Percentiles rank a stretch among this genome's conserved stretches.
These are phyloP conservation scores for Lobosporangium transversale DNA, from an alignment of 192 early-diverging fungal species.

Conservation along the genomic window DNA sequence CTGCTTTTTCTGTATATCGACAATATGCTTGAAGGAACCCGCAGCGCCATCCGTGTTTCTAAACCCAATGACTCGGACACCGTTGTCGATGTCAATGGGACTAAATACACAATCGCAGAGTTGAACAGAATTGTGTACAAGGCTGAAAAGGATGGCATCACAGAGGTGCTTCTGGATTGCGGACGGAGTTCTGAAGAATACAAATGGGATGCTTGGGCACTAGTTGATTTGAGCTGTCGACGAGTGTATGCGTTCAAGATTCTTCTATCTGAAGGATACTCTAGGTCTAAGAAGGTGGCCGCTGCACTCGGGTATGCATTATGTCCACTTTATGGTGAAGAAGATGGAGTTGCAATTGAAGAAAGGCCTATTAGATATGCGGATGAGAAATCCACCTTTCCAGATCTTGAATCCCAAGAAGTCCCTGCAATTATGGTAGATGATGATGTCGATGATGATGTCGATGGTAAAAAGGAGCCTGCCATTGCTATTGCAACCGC, in stretches of 20 bases:
- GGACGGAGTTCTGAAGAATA: conserved; percentile 21
- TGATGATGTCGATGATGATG: conserved; percentile 45
- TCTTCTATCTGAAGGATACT: conserved; percentile 16
- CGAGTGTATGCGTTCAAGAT: conserved; percentile 60
- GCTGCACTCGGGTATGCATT: conserved; percentile 51
- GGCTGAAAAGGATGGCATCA: conserved; percentile 37
- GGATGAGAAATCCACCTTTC: conserved; percentile 29
- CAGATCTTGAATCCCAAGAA: conserved; percentile 19
- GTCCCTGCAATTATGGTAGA: conserved; percentile 12
- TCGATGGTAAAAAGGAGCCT: conserved; percentile 11
- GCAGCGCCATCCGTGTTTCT: conserved; percentile 38
- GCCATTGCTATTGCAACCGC: conserved; percentile 29
- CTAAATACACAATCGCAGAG: conserved; percentile 17
- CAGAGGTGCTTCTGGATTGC: conserved; percentile 43
- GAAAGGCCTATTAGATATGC: conserved; percentile 51
- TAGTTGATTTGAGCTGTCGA: conserved; percentile 56
- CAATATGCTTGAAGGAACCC: conserved; percentile 17
- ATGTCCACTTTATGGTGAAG: conserved; percentile 53
- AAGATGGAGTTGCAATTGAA: conserved; percentile 30
- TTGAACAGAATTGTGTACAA: conserved; percentile 55
- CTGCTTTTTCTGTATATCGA: conserved; percentile 55
- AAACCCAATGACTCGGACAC: not conserved
- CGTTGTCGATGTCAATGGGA: conserved; percentile 35
- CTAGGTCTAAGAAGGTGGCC: conserved; percentile 9
- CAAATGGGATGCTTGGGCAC: conserved; percentile 56